phyloP scores from a whole-genome alignment of 441 rosid species.

The Kokia cookei region DNA sequence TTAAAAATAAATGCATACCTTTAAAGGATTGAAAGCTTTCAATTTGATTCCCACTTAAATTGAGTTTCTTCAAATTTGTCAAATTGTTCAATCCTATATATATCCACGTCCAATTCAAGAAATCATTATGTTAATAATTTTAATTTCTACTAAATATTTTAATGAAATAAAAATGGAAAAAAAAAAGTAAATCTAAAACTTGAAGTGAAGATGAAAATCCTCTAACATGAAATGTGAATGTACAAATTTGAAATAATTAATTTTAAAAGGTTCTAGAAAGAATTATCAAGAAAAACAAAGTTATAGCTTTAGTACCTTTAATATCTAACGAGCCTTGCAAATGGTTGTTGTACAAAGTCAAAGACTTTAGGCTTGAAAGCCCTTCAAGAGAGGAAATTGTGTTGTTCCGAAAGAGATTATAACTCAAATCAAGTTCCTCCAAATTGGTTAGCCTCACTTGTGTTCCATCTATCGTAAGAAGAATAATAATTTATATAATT shows the following conservation, averaged over 20 bases:
- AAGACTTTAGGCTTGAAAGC: background rate
- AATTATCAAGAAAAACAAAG: background rate
- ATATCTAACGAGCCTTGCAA: background rate
- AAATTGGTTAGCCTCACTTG: too few species aligned
- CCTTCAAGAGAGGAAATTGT: background rate
- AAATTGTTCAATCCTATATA: too few species aligned
- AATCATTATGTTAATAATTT: too few species aligned
- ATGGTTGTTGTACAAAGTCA: fast-evolving
- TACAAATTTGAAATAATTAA: background rate
- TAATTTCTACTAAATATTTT: too few species aligned
- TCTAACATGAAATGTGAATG: background rate
- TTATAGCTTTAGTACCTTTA: background rate
- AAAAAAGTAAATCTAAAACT: background rate
- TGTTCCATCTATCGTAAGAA: too few species aligned
- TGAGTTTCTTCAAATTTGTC: too few species aligned
- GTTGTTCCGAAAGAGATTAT: background rate
- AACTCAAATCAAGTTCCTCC: too few species aligned
- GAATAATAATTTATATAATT: background rate
- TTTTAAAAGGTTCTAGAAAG: background rate
- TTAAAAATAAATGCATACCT: background rate
- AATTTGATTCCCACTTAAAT: too few species aligned
- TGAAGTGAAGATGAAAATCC: background rate
- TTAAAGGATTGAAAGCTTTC: background rate
- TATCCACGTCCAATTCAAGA: too few species aligned
- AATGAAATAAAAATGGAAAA: too few species aligned